Evolutionary conservation across 441 rosid genomes (phyloP), one percentile per base, ranked within the genome.

Genomic region (Syzygium malaccense): DNA sequence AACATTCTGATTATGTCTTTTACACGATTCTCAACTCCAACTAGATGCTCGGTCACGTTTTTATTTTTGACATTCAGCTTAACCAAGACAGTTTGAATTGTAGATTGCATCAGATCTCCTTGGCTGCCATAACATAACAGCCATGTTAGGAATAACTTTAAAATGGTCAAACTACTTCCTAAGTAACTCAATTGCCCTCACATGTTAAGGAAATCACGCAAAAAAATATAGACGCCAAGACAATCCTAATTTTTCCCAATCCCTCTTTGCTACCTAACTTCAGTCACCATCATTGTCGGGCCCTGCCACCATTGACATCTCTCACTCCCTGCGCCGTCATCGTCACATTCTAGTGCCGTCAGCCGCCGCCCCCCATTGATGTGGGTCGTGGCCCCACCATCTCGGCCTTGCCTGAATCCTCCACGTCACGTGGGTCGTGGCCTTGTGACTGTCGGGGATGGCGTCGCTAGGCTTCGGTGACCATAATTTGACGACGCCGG

Each of bases 181-280:
- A 58, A 26, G 17, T 26, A 30, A 12, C 30, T 58, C 15, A 26
- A 13, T 26, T 58, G 14, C 32, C 7, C 17, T 5, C 7, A 55
- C 64, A 4, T 58, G 0, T 0, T 26, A 7, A 0, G 15, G 64
- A 58, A 57, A 57, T 12, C 4, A 23, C 14, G 17, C 66, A 13
- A 60, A 28, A 60, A 28, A 60, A 28, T 58, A 30, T 3, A 60
- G 66, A 60, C 4, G 7, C 8, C 9, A 0, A n/a, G 6, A n/a
- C 1, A 1, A 28, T 14, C 3, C 0, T 3, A 1, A n/a, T 64
- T 15, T n/a, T n/a, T 64, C 20, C 37, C 0, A 0, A 15, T 64
- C 71, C 17, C 3, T 60, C 66, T 60, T 30, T 4, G 10, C 37
- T 15, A 4, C 37, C 10, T 20, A 15, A 2, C 1, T 62, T 62